These are phyloP conservation scores for Remersonia thermophila DNA, from an alignment of 2,329 filamentous ascomycete species.

Conservation along the genomic window DNA sequence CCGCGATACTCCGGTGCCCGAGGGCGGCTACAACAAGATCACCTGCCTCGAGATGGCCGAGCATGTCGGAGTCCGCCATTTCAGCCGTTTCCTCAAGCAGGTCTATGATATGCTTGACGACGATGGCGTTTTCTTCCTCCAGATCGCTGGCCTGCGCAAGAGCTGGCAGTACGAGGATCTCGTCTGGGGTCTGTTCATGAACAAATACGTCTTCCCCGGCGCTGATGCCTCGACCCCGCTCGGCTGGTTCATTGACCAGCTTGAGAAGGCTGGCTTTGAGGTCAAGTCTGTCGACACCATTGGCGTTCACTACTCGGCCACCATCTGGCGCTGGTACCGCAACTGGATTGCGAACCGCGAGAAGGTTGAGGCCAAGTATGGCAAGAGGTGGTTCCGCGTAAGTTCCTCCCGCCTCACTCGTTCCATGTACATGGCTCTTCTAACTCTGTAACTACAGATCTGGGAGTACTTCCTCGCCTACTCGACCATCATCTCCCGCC, in stretches of 20 bases:
- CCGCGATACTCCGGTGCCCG: conserved; percentile 74
- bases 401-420: conserved; percentile 26
- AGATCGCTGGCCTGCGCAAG: conserved; percentile 88
- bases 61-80: conserved; percentile 90
- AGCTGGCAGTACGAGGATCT: conserved; percentile 97
- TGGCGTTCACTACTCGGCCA: conserved; percentile 93
- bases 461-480: conserved; percentile 88
- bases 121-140: conserved; percentile 89
- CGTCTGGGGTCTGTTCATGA: conserved; percentile 98
- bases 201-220: conserved; percentile 97
- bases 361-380: conserved; percentile 91
- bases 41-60: conserved; percentile 98
- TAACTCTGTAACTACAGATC: conserved; percentile 40
- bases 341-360: conserved; percentile 95
- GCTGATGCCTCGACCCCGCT: conserved; percentile 92
- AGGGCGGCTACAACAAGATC: conserved; percentile 81
- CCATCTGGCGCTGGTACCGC: conserved; percentile 94
- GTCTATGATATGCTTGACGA: conserved; percentile 94
- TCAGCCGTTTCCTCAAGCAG: conserved; percentile 69
- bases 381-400: conserved; percentile 88
- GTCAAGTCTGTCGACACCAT: conserved; percentile 87
- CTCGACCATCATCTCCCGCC: conserved; percentile 71
- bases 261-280: conserved; percentile 82
- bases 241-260: conserved; percentile 69
- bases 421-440: background rate